Conservation (phyloP, 768 basidiomycete genomes). For the Termitomyces heimii region DNA sequence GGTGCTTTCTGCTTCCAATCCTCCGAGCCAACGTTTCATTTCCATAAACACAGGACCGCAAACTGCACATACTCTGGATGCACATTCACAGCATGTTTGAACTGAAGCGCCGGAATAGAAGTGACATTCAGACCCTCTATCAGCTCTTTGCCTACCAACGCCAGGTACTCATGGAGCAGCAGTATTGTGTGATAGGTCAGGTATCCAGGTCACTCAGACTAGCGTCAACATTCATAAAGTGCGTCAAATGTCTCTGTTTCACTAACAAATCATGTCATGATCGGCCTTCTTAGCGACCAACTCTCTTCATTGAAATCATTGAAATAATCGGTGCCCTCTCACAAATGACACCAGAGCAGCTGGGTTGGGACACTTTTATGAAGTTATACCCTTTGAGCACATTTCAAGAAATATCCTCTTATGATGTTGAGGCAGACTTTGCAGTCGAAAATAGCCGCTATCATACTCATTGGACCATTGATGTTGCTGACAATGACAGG, state of each 20-base stretch:
- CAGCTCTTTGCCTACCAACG: not conserved
- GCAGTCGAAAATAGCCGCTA: not conserved
- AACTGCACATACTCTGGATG: not conserved
- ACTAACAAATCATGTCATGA: not conserved
- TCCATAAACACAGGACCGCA: not conserved
- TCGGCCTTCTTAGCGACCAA: not conserved
- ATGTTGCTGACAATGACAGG: not conserved
- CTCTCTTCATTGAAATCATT: not conserved
- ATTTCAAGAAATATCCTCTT: not conserved
- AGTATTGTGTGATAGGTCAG: not conserved
- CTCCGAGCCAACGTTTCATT: not conserved
- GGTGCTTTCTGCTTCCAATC: not conserved
- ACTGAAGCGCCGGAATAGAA: not conserved
- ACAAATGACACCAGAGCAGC: not conserved
- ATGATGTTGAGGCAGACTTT: not conserved
- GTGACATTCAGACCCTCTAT: not conserved
- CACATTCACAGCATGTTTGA: not conserved
- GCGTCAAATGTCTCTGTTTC: not conserved
- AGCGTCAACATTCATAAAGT: not conserved
- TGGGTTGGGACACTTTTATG: not conserved
- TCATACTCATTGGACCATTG: not conserved
- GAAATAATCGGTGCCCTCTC: not conserved
- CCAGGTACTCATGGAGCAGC: not conserved
- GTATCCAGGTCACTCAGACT: not conserved
- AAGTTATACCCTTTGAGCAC: not conserved